phyloP scores from a whole-genome alignment of 2,329 filamentous ascomycete genomes.

The Rhynchosporium graminicola region DNA sequence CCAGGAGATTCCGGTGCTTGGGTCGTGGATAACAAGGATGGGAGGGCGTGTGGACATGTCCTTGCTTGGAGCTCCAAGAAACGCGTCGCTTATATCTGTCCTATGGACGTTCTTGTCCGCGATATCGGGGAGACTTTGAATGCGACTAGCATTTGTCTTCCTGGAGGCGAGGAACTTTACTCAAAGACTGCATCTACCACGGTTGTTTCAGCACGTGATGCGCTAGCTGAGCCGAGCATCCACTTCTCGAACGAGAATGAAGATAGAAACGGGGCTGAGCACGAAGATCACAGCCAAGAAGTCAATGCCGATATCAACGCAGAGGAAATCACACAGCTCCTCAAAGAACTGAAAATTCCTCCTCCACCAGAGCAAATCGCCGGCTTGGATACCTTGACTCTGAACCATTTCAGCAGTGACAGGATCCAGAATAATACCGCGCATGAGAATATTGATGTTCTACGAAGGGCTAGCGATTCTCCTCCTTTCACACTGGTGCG shows the following conservation, averaged over 20 bases:
- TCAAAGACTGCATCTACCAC: background rate
- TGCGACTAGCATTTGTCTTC: slow-evolving; percentile 69
- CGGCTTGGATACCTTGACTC: slow-evolving; percentile 11
- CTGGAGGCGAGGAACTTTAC: slow-evolving; percentile 52
- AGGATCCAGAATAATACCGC: background rate
- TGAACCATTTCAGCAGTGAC: background rate
- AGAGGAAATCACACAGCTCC: slow-evolving; percentile 23
- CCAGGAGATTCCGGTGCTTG: slow-evolving; percentile 93
- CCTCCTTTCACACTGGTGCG: background rate
- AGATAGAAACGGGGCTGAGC: background rate
- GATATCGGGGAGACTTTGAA: slow-evolving; percentile 81
- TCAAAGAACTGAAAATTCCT: slow-evolving; percentile 25
- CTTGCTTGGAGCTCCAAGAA: slow-evolving; percentile 83
- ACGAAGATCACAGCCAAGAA: background rate
- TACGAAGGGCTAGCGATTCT: background rate
- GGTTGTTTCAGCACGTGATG: background rate
- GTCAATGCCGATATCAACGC: slow-evolving; percentile 17
- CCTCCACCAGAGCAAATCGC: slow-evolving; percentile 30
- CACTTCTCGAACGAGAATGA: background rate
- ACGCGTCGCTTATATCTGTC: slow-evolving; percentile 85
- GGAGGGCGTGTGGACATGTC: slow-evolving; percentile 84
- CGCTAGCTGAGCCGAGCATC: slow-evolving; percentile 1
- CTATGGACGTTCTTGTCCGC: slow-evolving; percentile 86
- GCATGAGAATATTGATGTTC: background rate
- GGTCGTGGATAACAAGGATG: slow-evolving; percentile 80